These are phyloP conservation scores for Lodderomyces elongisporus DNA, from an alignment of 1,139 yeast genomes.

Conservation along the genomic window DNA sequence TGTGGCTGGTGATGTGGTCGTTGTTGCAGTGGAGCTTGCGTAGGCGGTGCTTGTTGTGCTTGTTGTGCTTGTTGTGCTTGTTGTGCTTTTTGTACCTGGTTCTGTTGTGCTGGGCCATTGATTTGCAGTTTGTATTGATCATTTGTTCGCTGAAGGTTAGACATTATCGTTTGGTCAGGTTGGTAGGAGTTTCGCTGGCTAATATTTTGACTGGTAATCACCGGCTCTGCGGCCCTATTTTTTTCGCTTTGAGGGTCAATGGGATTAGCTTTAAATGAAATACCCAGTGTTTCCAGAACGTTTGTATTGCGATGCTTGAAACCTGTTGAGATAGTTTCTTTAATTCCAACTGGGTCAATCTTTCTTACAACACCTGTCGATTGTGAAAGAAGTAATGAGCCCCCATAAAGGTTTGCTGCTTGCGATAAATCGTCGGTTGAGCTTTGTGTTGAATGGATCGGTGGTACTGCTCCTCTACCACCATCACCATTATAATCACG, in stretches of 20 bases:
- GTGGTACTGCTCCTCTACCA: background rate
- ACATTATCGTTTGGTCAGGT: constrained; percentile 42
- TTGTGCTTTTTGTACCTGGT: constrained; percentile 9
- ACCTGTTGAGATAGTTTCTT: constrained; percentile 8
- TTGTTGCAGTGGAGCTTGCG: constrained; percentile 7
- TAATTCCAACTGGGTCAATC: constrained; percentile 21
- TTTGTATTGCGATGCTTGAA: constrained; percentile 15
- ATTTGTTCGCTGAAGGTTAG: constrained; percentile 38
- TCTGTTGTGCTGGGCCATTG: constrained; percentile 17
- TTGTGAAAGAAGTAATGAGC: constrained; percentile 40
- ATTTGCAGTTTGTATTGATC: constrained; percentile 27
- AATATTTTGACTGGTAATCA: constrained; percentile 30
- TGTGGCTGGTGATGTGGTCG: background rate
- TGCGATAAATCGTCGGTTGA: constrained; percentile 27
- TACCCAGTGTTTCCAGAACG: constrained; percentile 34
- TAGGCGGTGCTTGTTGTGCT: constrained; percentile 8
- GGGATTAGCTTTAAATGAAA: constrained; percentile 35
- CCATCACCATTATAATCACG: background rate
- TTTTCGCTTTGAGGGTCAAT: constrained; percentile 12
- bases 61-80: constrained; percentile 3
- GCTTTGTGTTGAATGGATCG: constrained; percentile 14
- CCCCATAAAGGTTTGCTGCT: constrained; percentile 37
- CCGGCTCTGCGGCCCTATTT: constrained; percentile 31
- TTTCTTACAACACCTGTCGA: constrained; percentile 42
- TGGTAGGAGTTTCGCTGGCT: constrained; percentile 38